Conservation (phyloP, 768 basidiomycete species). For the Cystobasidium tubakii region DNA sequence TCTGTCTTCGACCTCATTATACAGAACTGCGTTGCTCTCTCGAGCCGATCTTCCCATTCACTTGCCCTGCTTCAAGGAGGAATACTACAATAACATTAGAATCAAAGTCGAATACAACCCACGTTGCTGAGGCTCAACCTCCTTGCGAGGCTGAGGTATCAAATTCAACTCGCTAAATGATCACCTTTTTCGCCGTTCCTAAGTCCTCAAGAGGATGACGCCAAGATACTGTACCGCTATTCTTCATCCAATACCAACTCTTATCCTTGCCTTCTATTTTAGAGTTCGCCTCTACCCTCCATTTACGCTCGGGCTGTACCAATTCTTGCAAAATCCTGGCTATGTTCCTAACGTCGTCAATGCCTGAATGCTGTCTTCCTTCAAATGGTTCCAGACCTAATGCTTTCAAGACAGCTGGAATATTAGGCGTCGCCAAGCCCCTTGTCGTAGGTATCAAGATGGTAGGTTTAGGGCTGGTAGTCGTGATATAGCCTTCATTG, state of each 20-base stretch:
- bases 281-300: constrained; percentile 62
- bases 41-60: too few relatives aligned
- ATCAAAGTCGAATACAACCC: too few relatives aligned
- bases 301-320: constrained; percentile 62
- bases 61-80: too few relatives aligned
- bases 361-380: constrained; percentile 79
- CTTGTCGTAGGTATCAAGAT: background rate
- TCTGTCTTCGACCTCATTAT: too few relatives aligned
- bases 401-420: constrained; percentile 42
- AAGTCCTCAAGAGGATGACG: constrained; percentile 9
- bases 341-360: constrained; percentile 87
- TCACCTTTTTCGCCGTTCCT: too few relatives aligned
- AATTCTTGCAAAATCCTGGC: constrained; percentile 73
- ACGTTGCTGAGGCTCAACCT: too few relatives aligned
- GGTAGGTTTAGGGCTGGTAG: background rate
- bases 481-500: background rate
- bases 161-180: too few relatives aligned
- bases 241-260: constrained; percentile 69
- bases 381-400: constrained; percentile 57
- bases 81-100: too few relatives aligned
- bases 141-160: too few relatives aligned
- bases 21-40: too few relatives aligned
- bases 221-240: constrained; percentile 22
- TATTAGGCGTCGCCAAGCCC: background rate
- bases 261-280: constrained; percentile 58